phyloP scores from a whole-genome alignment of 2,329 filamentous ascomycete species.

The Cladosporium sp. region DNA sequence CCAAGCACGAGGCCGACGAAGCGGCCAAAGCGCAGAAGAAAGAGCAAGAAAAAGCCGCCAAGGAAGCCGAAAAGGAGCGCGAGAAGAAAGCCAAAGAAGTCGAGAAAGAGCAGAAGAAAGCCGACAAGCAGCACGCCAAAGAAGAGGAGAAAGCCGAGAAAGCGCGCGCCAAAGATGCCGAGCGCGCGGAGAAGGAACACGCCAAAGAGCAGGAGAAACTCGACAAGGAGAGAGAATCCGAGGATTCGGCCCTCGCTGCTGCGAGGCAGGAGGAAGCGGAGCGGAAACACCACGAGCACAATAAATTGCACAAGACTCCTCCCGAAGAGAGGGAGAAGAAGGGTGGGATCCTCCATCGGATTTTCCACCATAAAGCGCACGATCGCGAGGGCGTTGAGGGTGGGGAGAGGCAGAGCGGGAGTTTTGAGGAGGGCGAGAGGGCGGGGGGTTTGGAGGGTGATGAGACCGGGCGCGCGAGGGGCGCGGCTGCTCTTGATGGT shows the following conservation, averaged over 20 bases:
- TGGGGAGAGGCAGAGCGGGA: not conserved
- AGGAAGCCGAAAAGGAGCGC: conserved; percentile 8
- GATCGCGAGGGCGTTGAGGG: conserved; percentile 13
- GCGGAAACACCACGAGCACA: conserved; percentile 27
- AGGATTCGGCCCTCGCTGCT: conserved; percentile 4
- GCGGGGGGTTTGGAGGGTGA: not conserved
- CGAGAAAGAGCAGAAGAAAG: conserved; percentile 25
- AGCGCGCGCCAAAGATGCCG: conserved; percentile 2
- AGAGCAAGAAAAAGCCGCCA: conserved; percentile 20
- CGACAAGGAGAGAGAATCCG: conserved; percentile 20
- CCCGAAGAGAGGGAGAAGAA: conserved; percentile 32
- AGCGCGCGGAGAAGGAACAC: conserved; percentile 19
- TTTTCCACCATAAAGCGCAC: conserved; percentile 27
- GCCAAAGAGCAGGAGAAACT: conserved; percentile 15
- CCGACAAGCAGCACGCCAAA: conserved; percentile 30
- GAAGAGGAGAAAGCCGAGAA: conserved; percentile 30
- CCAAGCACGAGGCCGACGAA: conserved; percentile 18
- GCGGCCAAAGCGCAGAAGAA: conserved; percentile 20
- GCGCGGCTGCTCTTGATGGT: not conserved
- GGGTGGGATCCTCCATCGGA: conserved; percentile 23
- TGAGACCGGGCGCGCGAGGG: not conserved
- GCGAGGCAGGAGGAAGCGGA: conserved; percentile 3
- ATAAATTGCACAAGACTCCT: conserved; percentile 39
- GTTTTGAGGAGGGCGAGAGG: conserved; percentile 2
- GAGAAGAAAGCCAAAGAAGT: conserved; percentile 15